Base-by-base conservation (phyloP, 805 yeast species). In the Candida parachauliodes region DNA sequence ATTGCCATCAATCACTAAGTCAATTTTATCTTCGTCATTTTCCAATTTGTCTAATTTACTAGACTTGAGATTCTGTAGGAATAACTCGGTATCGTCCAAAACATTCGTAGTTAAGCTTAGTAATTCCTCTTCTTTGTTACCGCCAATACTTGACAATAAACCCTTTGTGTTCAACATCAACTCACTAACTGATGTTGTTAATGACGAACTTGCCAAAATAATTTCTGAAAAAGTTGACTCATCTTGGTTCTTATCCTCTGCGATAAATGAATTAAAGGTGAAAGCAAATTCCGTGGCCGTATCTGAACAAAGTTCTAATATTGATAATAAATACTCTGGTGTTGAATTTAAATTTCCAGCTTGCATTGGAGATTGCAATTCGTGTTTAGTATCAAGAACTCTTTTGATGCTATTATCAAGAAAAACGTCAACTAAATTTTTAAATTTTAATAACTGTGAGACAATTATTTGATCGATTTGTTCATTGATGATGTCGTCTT, bases 261-360 rank as follows among this genome's bases (percentile, higher is more conserved):
- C 88, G 36, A 87, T 66, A 51, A 76, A 82, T 36, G 77, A 72
- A 54, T 82, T 85, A 67, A 86, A 87, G 5, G 81, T 77, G 18
- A 80, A 76, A 4, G 95, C 84, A 58, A 88, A 86, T 27, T 83
- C 89, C 5, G 89, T 85, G 0, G 89, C 88, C 11, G 76, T 65
- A 27, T 79, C 75, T 0, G 87, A 76, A 14, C 83, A 73, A 45
- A 80, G 74, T 53, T 88, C 96, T 44, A 81, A 66, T 28, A 85
- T 65, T 0, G 91, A 80, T 24, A 81, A 63, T 16, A 83, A 59
- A 49, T 76, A 81, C 46, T 76, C 80, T 2, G 91, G 85, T 0
- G 91, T 76, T 2, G 93, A 72, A 54, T 79, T 80, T 47, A 79
- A 77, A 54, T 84, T 85, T 39, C 93, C 93, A 3, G 88, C 86